Evolutionary conservation across 129 eudicot genomes (phyloP).

Genomic region (Glebionis coronaria): DNA sequence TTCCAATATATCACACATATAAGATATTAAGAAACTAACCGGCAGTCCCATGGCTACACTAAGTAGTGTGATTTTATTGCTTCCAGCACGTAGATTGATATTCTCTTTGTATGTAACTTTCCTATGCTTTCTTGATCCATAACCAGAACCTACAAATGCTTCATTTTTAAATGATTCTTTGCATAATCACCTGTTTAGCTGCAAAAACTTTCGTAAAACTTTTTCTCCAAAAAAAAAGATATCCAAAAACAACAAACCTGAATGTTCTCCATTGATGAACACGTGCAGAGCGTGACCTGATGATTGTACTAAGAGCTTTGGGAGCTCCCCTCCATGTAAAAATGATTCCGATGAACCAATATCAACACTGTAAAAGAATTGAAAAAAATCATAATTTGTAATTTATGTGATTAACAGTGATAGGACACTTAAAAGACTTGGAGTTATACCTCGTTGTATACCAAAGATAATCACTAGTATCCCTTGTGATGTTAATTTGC

Average conservation of each 20-base stretch:
- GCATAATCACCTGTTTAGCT: neutral
- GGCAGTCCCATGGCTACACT: conserved; percentile 96
- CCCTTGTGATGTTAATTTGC: conserved; percentile 87
- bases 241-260: conserved; percentile 44
- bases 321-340: conserved; percentile 70
- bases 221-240: neutral
- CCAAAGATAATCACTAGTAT: conserved; percentile 89
- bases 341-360: conserved; percentile 75
- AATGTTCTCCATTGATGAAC: conserved; percentile 75
- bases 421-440: conserved; percentile 3
- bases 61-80: conserved; percentile 69
- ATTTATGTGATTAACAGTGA: neutral
- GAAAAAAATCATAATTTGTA: conserved; percentile 1
- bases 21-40: conserved; percentile 41
- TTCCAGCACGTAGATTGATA: conserved; percentile 73
- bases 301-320: conserved; percentile 75
- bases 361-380: conserved; percentile 52
- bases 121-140: conserved; percentile 71
- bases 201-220: neutral
- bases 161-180: conserved; percentile 8
- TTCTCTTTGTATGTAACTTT: conserved; percentile 49
- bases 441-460: conserved; percentile 73
- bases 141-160: conserved; percentile 61
- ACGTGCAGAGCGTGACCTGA: conserved; percentile 87
- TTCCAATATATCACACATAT: neutral